phyloP scores from a whole-genome alignment of 23 red algal genomes.

The Gracilaria vermiculophylla region DNA sequence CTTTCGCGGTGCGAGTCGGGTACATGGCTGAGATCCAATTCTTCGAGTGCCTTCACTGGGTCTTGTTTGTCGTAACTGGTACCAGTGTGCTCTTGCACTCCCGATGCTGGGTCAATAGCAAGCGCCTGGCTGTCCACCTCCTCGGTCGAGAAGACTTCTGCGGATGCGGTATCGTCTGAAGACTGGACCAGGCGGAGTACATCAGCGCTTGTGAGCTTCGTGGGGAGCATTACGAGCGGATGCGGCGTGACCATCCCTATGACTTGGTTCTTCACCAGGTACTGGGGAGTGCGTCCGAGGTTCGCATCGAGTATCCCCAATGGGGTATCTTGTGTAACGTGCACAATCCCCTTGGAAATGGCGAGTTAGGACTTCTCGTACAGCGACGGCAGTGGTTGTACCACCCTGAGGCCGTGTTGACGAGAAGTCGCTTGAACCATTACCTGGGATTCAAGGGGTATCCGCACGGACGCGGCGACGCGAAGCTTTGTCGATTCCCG shows the following conservation, averaged over 20 bases:
- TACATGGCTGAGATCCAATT: neutral
- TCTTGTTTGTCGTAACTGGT: neutral
- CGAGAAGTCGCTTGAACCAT: neutral
- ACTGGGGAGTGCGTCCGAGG: neutral
- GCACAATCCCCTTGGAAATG: constrained; percentile 5
- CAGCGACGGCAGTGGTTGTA: constrained; percentile 3
- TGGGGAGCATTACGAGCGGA: neutral
- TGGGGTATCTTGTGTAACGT: neutral
- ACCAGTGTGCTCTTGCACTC: neutral
- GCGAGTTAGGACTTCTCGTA: constrained; percentile 2
- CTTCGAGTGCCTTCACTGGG: neutral
- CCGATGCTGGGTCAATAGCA: too few species aligned
- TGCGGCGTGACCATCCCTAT: neutral
- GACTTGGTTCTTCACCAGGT: constrained; percentile 7
- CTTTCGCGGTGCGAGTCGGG: neutral
- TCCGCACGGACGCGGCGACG: neutral
- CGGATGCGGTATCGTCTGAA: neutral
- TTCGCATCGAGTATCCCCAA: constrained; percentile 28
- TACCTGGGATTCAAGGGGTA: neutral
- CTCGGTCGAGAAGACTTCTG: neutral
- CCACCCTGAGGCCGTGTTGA: neutral
- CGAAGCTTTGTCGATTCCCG: neutral
- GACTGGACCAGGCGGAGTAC: neutral
- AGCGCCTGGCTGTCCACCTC: neutral
- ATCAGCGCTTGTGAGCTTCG: neutral